These are phyloP conservation scores for Penicillium macrosclerotiorum DNA, from an alignment of 495 filamentous ascomycete species.

Conservation along the genomic window DNA sequence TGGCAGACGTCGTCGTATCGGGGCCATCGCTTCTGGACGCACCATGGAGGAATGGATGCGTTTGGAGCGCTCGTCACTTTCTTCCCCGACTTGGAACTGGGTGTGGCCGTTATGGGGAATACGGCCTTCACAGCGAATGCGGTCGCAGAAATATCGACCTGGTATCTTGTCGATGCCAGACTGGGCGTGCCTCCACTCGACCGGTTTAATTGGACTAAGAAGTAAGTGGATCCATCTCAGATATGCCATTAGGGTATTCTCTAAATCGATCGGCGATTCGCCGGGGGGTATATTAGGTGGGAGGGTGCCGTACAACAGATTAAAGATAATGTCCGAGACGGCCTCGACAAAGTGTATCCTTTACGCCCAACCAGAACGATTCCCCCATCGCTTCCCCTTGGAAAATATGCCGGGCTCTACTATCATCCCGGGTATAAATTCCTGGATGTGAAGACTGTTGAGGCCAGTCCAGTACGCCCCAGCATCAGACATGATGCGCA, in stretches of 20 bases:
- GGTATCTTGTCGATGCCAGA: neutral
- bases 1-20: conserved; percentile 40
- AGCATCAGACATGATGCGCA: neutral
- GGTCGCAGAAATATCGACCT: neutral
- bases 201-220: neutral
- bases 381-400: neutral
- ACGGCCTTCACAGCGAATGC: conserved; percentile 24
- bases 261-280: no score
- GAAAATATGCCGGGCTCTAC: neutral
- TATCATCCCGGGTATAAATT: neutral
- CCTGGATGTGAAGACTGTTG: neutral
- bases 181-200: neutral
- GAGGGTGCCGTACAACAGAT: neutral
- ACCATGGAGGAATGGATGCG: conserved; percentile 44
- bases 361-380: neutral
- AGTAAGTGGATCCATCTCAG: neutral
- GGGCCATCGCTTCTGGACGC: conserved; percentile 38
- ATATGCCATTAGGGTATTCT: neutral
- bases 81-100: conserved; percentile 42
- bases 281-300: no score
- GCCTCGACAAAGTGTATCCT: neutral
- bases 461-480: neutral
- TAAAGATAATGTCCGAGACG: neutral
- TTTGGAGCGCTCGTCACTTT: conserved; percentile 44
- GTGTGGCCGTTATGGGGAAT: conserved; percentile 44